These are phyloP conservation scores for Mycena metata DNA, from an alignment of 768 basidiomycete species.

Conservation along the genomic window DNA sequence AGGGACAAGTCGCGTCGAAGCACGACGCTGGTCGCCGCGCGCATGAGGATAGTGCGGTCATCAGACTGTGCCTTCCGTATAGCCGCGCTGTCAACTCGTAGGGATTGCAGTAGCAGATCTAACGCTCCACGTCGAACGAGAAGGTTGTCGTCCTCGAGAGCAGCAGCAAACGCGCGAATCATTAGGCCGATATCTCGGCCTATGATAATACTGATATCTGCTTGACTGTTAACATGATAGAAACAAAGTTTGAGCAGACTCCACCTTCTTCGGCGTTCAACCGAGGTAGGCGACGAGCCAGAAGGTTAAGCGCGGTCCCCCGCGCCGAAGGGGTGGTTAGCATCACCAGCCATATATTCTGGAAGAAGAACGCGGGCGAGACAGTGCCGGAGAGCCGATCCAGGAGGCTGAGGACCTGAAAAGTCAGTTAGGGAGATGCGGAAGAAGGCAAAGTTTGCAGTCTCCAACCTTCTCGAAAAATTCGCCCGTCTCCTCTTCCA, in stretches of 20 bases:
- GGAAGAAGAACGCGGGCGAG: conserved; percentile 91
- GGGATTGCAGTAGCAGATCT: conserved; percentile 84
- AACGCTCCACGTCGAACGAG: conserved; percentile 89
- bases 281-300: conserved; percentile 83
- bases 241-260: conserved; percentile 4
- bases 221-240: not conserved
- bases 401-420: conserved; percentile 82
- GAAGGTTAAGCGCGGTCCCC: conserved; percentile 88
- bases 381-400: conserved; percentile 88
- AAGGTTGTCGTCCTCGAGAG: conserved; percentile 93
- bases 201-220: conserved; percentile 78
- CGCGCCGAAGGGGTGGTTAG: conserved; percentile 89
- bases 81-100: conserved; percentile 79
- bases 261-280: conserved; percentile 79
- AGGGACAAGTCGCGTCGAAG: conserved; percentile 93
- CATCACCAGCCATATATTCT: conserved; percentile 95
- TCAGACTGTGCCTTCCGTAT: conserved; percentile 76
- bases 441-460: conserved; percentile 23
- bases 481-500: conserved; percentile 98
- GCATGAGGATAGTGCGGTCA: conserved; percentile 88
- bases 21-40: conserved; percentile 88
- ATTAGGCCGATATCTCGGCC: conserved; percentile 93
- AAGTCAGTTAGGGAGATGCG: conserved; percentile 15
- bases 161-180: conserved; percentile 92
- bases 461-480: conserved; percentile 88